These are phyloP conservation scores for Flaveria trinervia DNA, from an alignment of 129 eudicot genomes.

Conservation along the genomic window DNA sequence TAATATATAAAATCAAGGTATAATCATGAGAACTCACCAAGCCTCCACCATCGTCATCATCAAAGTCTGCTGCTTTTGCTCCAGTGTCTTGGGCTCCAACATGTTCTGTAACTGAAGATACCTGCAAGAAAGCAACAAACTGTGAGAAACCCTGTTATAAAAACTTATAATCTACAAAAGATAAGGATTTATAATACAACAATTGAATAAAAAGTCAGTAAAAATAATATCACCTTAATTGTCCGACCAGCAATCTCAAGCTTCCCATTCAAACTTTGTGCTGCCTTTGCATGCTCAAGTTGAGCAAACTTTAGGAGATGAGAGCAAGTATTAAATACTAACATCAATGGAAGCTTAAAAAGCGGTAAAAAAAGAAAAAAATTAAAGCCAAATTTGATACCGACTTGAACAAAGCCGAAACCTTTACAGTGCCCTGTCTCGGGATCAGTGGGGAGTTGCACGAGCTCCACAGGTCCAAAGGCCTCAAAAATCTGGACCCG, in stretches of 20 bases:
- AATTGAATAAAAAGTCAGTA: no score
- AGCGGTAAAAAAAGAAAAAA: background rate
- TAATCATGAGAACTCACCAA: conserved; percentile 20
- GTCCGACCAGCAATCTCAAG: conserved; percentile 89
- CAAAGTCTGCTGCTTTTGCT: conserved; percentile 94
- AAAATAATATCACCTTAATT: conserved; percentile 57
- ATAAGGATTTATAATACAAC: background rate
- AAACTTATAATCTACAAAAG: background rate
- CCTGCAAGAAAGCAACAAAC: conserved; percentile 10
- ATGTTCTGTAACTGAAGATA: conserved; percentile 77
- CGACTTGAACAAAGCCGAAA: conserved; percentile 85
- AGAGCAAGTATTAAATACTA: background rate
- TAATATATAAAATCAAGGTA: background rate
- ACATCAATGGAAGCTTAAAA: background rate
- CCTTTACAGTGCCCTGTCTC: conserved; percentile 97
- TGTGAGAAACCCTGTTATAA: background rate
- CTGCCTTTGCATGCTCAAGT: conserved; percentile 88
- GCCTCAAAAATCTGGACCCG: conserved; percentile 72
- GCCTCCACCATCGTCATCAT: conserved; percentile 62
- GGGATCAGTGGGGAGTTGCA: conserved; percentile 82
- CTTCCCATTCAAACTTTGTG: conserved; percentile 82
- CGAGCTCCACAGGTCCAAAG: conserved; percentile 92
- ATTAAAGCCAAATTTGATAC: conserved; percentile 28
- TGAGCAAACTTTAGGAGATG: conserved; percentile 53
- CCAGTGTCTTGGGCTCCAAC: conserved; percentile 85